These are phyloP conservation scores for Penicillium malachiteum DNA, from an alignment of 495 filamentous ascomycete genomes.

Conservation along the genomic window DNA sequence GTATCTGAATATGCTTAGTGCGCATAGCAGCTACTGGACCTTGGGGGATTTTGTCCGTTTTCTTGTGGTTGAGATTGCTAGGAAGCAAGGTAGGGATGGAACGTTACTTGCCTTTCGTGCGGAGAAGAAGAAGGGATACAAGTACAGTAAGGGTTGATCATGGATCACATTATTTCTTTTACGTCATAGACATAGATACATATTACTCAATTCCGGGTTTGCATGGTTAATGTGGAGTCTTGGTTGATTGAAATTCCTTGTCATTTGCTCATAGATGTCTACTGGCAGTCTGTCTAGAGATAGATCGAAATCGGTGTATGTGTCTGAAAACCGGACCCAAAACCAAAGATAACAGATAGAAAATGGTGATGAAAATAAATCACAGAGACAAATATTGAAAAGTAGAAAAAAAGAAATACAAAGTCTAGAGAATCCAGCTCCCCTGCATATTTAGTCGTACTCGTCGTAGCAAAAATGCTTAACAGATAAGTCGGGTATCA, in stretches of 20 bases:
- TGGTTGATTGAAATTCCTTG: neutral
- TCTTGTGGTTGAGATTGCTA: conserved; percentile 81
- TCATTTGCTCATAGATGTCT: conserved; percentile 16
- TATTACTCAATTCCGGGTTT: neutral
- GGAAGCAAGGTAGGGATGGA: conserved; percentile 66
- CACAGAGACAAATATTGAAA: conserved; percentile 6
- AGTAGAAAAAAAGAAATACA: conserved; percentile 9
- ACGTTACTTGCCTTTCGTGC: conserved; percentile 69
- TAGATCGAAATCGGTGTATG: conserved; percentile 1
- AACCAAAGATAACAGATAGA: neutral
- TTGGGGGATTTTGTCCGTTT: conserved; percentile 82
- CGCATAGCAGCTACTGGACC: conserved; percentile 94
- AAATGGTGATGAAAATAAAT: conserved; percentile 1
- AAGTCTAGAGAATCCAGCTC: conserved; percentile 14
- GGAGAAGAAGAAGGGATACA: conserved; percentile 64
- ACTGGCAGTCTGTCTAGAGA: conserved; percentile 13
- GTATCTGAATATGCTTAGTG: conserved; percentile 95
- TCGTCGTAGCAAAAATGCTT: conserved; percentile 6
- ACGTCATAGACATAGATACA: neutral
- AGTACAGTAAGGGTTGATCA: conserved; percentile 28
- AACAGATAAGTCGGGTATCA: conserved; percentile 28
- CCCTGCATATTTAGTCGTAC: conserved; percentile 6
- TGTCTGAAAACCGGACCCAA: neutral
- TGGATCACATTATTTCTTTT: too few relatives aligned
- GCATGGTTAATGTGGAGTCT: neutral